These are phyloP conservation scores for Citrus trifoliata DNA, from an alignment of 345 rosid genomes.

Conservation along the genomic window DNA sequence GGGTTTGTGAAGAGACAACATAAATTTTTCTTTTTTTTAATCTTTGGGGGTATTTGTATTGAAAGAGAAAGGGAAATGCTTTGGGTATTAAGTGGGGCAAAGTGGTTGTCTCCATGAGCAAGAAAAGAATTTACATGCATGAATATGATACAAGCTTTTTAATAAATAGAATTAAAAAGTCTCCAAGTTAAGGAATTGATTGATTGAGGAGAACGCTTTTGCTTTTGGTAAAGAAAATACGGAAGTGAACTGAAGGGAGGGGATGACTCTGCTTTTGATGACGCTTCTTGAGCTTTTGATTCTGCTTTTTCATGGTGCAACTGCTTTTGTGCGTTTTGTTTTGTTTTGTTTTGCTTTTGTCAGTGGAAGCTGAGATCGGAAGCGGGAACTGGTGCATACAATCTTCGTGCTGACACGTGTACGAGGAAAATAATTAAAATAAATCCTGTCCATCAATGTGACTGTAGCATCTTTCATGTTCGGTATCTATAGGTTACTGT, in stretches of 20 bases:
- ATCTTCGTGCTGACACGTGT: not conserved
- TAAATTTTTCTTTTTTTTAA: not conserved
- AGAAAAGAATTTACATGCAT: conserved; percentile 44
- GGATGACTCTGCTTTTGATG: not conserved
- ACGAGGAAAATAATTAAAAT: not conserved
- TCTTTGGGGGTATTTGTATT: not conserved
- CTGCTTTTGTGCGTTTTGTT: too few species aligned
- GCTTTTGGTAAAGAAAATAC: not conserved
- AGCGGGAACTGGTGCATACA: not conserved
- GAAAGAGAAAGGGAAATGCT: conserved; percentile 39
- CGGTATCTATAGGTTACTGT: too few species aligned
- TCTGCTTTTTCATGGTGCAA: not conserved
- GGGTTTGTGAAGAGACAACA: not conserved
- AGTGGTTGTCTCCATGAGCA: conserved; percentile 42
- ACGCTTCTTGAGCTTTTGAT: not conserved
- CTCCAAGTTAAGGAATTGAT: not conserved
- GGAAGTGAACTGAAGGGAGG: not conserved
- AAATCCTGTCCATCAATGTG: too few species aligned
- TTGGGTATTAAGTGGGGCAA: conserved; percentile 63
- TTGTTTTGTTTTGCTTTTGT: too few species aligned
- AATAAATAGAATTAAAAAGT: too few species aligned
- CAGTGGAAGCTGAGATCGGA: not conserved
- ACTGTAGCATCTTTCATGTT: too few species aligned
- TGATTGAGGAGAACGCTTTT: not conserved
- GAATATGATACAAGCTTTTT: too few species aligned